A percentile compares a stretch with the other conserved stretches of the same genome.
These are phyloP conservation scores for Bullera alba DNA, from an alignment of 768 basidiomycete species.

Conservation along the genomic window DNA sequence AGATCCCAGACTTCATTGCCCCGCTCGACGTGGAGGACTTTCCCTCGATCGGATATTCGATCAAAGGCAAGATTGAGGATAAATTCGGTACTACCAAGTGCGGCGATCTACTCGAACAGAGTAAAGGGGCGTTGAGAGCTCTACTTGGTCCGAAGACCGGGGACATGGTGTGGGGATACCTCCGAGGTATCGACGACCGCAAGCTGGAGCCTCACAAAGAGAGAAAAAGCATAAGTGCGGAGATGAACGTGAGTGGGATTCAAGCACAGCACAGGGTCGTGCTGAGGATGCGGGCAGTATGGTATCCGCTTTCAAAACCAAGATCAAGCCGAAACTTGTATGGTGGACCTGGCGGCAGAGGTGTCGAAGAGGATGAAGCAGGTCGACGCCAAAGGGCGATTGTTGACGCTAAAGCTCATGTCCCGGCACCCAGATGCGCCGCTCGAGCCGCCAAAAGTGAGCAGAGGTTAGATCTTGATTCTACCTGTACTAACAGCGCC, in stretches of 20 bases:
- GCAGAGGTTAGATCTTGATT: constrained; percentile 10
- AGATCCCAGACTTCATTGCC: constrained; percentile 32
- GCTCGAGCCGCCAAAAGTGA: constrained; percentile 80
- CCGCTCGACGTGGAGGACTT: constrained; percentile 57
- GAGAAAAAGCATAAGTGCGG: constrained; percentile 85
- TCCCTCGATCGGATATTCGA: constrained; percentile 76
- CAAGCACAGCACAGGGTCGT: background rate
- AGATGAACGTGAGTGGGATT: constrained; percentile 70
- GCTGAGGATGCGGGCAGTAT: constrained; percentile 55
- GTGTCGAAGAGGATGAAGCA: constrained; percentile 65
- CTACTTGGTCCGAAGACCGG: constrained; percentile 74
- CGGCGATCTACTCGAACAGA: constrained; percentile 60
- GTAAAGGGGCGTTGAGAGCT: constrained; percentile 60
- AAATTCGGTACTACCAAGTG: constrained; percentile 67
- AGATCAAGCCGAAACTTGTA: constrained; percentile 71
- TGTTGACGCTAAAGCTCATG: constrained; percentile 81
- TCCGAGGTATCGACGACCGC: constrained; percentile 75
- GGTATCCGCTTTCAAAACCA: constrained; percentile 85
- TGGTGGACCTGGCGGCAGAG: constrained; percentile 69
- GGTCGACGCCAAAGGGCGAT: constrained; percentile 62
- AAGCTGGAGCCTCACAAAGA: constrained; percentile 75
- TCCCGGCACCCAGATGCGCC: constrained; percentile 78
- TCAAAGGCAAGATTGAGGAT: constrained; percentile 68
- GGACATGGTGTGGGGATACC: constrained; percentile 73
- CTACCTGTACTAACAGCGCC: background rate